Conservation (phyloP, 495 filamentous ascomycete genomes). For the Penicillium cinerascens region DNA sequence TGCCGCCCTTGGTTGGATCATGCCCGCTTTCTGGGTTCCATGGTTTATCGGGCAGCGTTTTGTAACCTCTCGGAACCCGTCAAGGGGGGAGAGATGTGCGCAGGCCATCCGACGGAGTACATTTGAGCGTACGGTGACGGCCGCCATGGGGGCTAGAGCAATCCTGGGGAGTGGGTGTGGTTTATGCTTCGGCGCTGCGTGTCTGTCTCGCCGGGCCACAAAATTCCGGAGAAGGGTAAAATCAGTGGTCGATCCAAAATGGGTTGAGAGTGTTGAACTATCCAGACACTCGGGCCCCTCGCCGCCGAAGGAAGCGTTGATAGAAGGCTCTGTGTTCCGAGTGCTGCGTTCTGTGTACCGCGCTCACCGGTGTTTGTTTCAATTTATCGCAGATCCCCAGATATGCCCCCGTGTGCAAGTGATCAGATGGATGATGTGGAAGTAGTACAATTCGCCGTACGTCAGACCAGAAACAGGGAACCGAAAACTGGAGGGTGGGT, state of each 20-base stretch:
- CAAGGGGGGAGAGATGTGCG: background rate
- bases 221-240: background rate
- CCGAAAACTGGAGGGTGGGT: conserved; percentile 7
- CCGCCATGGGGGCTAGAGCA: background rate
- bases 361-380: background rate
- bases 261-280: background rate
- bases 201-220: background rate
- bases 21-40: conserved; percentile 1
- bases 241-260: background rate
- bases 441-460: conserved; percentile 11
- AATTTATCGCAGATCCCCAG: background rate
- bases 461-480: conserved; percentile 23
- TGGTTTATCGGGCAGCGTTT: background rate
- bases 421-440: background rate
- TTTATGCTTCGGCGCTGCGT: background rate
- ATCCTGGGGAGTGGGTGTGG: background rate
- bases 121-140: background rate
- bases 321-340: background rate
- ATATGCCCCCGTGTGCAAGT: background rate
- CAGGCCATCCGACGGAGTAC: background rate
- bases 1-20: background rate
- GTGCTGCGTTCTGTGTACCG: background rate
- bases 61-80: background rate
- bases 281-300: background rate
- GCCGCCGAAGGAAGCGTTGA: background rate